Percentiles rank a stretch among this genome's conserved stretches.
Conservation (phyloP, 148 eudicot species). For the Fagopyrum homotropicum region DNA sequence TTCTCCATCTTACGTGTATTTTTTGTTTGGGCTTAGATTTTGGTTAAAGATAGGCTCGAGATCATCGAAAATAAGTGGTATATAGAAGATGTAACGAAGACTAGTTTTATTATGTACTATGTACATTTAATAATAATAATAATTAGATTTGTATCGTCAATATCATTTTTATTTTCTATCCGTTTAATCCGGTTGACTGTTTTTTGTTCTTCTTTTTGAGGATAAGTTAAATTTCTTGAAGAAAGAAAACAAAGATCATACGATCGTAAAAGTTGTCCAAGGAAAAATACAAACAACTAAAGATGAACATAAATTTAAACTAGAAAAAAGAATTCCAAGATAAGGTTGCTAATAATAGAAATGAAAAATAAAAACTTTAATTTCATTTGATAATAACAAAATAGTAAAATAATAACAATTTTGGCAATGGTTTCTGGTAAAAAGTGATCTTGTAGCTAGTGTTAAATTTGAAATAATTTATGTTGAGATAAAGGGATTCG, state of each 20-base stretch:
- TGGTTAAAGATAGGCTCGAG: neutral
- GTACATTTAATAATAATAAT: neutral
- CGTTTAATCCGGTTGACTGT: neutral
- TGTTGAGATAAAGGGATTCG: too few relatives aligned
- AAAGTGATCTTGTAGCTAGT: too few relatives aligned
- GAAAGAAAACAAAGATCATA: neutral
- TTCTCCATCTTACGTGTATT: neutral
- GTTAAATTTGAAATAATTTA: too few relatives aligned
- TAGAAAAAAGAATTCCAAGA: neutral
- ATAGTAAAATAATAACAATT: too few relatives aligned
- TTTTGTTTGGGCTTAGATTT: neutral
- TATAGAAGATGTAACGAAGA: neutral
- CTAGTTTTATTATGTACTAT: neutral
- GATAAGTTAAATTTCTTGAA: neutral
- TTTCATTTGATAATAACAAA: too few relatives aligned
- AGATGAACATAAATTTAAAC: neutral
- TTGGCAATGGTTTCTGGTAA: too few relatives aligned
- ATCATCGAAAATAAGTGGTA: neutral
- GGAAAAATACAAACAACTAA: conserved; percentile 4
- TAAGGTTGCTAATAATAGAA: neutral
- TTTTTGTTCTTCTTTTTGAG: neutral
- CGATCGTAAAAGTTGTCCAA: neutral
- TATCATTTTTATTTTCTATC: neutral
- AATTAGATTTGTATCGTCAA: neutral
- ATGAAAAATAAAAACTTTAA: too few relatives aligned